Evolutionary conservation across 768 basidiomycete genomes (phyloP).

Genomic region (Symmetrospora coprosmae): DNA sequence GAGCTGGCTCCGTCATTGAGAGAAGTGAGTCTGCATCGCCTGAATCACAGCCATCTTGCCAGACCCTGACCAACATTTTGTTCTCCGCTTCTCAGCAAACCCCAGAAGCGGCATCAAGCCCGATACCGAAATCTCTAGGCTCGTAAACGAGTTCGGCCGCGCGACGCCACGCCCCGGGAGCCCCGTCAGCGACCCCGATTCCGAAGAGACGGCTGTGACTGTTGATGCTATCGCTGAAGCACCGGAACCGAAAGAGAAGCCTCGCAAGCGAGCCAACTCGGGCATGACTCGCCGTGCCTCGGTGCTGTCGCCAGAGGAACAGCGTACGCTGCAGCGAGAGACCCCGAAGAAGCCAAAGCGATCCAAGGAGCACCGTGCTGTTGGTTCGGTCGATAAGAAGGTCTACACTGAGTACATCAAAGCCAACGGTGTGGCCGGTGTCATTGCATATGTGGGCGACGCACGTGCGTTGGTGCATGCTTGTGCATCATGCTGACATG

Average conservation of each 20-base stretch:
- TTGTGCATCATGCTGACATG: not conserved
- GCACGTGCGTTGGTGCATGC: too few relatives aligned
- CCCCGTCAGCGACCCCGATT: constrained; percentile 20
- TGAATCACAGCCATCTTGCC: not conserved
- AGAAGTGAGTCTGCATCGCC: constrained; percentile 42
- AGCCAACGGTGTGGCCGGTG: constrained; percentile 31
- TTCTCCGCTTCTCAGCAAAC: constrained; percentile 23
- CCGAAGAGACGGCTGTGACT: constrained; percentile 31
- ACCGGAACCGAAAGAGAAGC: constrained; percentile 30
- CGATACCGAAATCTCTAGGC: constrained; percentile 35
- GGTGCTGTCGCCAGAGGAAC: constrained; percentile 31
- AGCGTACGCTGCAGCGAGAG: constrained; percentile 24
- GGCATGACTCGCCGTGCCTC: constrained; percentile 34
- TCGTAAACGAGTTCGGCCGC: constrained; percentile 50
- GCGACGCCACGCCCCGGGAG: constrained; percentile 25
- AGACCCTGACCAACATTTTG: constrained; percentile 32
- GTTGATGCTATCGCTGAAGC: constrained; percentile 29
- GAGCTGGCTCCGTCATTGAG: constrained; percentile 40
- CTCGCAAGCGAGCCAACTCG: constrained; percentile 25
- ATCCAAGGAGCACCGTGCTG: constrained; percentile 34
- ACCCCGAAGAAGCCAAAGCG: constrained; percentile 27
- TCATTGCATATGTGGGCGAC: constrained; percentile 19
- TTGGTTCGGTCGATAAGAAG: constrained; percentile 38
- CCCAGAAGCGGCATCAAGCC: constrained; percentile 37
- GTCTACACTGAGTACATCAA: constrained; percentile 40